Conservation (phyloP, 2,329 filamentous ascomycete genomes). For the Fonsecaea nubica region DNA sequence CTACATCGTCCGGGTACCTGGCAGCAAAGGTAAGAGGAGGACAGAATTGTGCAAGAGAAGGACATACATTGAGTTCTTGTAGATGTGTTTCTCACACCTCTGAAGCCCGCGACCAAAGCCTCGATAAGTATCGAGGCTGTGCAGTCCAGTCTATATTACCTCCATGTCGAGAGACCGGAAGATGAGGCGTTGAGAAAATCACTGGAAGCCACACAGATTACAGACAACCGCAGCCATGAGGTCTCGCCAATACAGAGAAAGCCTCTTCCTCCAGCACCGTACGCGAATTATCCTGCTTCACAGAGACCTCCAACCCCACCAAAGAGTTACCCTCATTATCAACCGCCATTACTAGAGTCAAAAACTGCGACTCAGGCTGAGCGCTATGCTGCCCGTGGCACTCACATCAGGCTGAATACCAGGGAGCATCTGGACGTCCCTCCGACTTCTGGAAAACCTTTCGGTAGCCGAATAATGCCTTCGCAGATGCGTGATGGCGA, state of each 20-base stretch:
- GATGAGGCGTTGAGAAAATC: slow-evolving; percentile 56
- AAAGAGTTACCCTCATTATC: slow-evolving; percentile 38
- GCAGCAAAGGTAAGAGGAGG: slow-evolving; percentile 72
- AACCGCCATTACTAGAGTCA: slow-evolving; percentile 23
- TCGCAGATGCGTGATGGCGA: background rate
- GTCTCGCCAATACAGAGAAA: slow-evolving; percentile 38
- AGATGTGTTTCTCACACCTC: slow-evolving; percentile 92
- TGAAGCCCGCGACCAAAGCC: slow-evolving; percentile 81
- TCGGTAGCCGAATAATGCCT: slow-evolving; percentile 34
- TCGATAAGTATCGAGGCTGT: slow-evolving; percentile 89
- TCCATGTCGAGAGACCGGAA: slow-evolving; percentile 75
- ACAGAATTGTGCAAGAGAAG: slow-evolving; percentile 26
- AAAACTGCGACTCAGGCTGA: slow-evolving; percentile 31
- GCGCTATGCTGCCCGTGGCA: slow-evolving; percentile 32
- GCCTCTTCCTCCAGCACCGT: slow-evolving; percentile 37
- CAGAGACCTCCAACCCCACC: slow-evolving; percentile 33
- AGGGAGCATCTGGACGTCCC: slow-evolving; percentile 7
- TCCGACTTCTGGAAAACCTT: slow-evolving; percentile 28
- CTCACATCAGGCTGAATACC: slow-evolving; percentile 29
- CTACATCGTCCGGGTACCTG: slow-evolving; percentile 92
- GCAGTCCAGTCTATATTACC: slow-evolving; percentile 84
- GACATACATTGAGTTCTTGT: slow-evolving; percentile 30
- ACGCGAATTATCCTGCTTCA: slow-evolving; percentile 36
- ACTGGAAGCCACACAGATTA: slow-evolving; percentile 45
- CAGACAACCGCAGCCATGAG: slow-evolving; percentile 21